Conservation (phyloP, 2,329 filamentous ascomycete genomes). For the Arthrobotrys pseudoclavata region DNA sequence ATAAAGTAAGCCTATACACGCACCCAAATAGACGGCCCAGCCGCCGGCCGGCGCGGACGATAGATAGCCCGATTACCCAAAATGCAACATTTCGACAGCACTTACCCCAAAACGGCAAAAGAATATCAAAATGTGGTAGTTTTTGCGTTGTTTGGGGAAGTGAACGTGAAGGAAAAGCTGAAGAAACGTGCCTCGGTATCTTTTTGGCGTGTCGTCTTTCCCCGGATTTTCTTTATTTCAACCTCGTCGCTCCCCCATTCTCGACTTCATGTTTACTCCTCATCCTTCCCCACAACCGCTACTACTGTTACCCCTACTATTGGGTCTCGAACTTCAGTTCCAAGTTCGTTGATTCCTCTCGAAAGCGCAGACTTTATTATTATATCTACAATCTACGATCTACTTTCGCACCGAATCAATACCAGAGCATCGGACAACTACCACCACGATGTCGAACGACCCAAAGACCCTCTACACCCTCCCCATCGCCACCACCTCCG, state of each 20-base stretch:
- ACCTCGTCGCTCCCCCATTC: slow-evolving; percentile 32
- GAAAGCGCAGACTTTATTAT: slow-evolving; percentile 4
- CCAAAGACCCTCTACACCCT: slow-evolving; percentile 66
- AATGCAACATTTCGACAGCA: not conserved
- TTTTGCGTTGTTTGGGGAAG: slow-evolving; percentile 30
- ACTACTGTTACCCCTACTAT: not conserved
- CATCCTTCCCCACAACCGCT: not conserved
- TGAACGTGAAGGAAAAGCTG: slow-evolving; percentile 29
- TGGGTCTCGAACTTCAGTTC: slow-evolving; percentile 17
- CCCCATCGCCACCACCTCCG: slow-evolving; percentile 66
- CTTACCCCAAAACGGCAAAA: not conserved
- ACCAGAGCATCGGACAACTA: not conserved
- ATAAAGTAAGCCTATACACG: not conserved
- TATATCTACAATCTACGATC: not conserved
- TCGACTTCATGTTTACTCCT: not conserved
- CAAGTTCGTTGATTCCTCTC: slow-evolving; percentile 6
- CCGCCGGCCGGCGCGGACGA: slow-evolving; percentile 7
- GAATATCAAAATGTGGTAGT: slow-evolving; percentile 19
- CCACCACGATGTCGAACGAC: slow-evolving; percentile 70
- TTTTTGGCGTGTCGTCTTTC: slow-evolving; percentile 9
- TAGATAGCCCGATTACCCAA: not conserved
- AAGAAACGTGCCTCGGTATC: slow-evolving; percentile 36
- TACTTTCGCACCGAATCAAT: too few species aligned
- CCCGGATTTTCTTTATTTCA: slow-evolving; percentile 35
- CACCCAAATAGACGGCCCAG: slow-evolving; percentile 3